Percentiles rank a stretch among this genome's conserved stretches.
Conservation (phyloP, 176 grass and related monocot species). For the Aechmea fasciata region DNA sequence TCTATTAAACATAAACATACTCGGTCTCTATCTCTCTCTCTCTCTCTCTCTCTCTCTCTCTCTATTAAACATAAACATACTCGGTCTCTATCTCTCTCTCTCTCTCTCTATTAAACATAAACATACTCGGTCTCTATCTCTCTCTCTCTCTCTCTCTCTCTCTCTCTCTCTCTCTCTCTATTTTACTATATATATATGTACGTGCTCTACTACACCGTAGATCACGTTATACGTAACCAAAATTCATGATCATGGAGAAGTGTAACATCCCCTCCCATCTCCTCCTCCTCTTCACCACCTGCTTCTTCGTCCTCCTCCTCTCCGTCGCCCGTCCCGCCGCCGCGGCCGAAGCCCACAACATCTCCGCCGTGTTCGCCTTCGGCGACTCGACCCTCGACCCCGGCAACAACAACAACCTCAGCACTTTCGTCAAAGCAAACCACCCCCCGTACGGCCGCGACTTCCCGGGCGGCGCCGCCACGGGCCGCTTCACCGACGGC, state of each 20-base stretch:
- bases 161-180: no score
- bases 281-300: conserved; percentile 17
- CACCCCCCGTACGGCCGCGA: conserved; percentile 55
- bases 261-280: not conserved
- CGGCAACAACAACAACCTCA: conserved; percentile 63
- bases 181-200: no score
- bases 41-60: no score
- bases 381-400: conserved; percentile 71
- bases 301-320: conserved; percentile 3
- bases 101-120: no score
- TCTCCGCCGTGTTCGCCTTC: conserved; percentile 61
- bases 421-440: conserved; percentile 42
- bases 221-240: not conserved
- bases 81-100: no score
- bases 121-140: no score
- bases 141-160: no score
- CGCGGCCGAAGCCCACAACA: not conserved
- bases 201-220: not conserved
- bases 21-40: no score
- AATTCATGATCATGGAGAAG: not conserved
- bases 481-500: conserved; percentile 60
- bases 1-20: no score
- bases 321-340: not conserved
- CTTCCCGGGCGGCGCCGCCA: conserved; percentile 31
- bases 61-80: no score